phyloP scores from a whole-genome alignment of 2,329 filamentous ascomycete species.

The Colletotrichum musae region DNA sequence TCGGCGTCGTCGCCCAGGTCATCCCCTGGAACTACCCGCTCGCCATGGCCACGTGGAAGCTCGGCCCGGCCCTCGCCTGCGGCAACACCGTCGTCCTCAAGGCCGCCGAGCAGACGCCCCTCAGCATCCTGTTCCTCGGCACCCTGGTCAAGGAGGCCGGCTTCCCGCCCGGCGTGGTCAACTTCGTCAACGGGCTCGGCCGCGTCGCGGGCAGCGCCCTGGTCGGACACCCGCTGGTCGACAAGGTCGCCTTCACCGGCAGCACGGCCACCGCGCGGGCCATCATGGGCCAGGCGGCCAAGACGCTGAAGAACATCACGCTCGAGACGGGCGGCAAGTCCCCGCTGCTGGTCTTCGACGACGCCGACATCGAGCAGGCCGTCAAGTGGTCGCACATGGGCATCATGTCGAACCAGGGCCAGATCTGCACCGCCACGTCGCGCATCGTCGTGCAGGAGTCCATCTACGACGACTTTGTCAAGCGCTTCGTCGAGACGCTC shows the following conservation, averaged over 20 bases:
- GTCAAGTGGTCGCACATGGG: constrained; percentile 71
- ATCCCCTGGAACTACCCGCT: constrained; percentile 83
- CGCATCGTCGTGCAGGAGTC: constrained; percentile 76
- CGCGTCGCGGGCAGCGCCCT: constrained; percentile 78
- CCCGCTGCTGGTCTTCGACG: constrained; percentile 74
- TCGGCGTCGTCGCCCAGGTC: constrained; percentile 82
- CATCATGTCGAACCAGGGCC: constrained; percentile 74
- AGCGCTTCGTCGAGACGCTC: constrained; percentile 71
- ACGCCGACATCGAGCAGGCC: constrained; percentile 77
- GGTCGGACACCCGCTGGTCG: constrained; percentile 76
- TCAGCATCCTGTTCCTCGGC: constrained; percentile 76
- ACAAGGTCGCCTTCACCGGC: constrained; percentile 86
- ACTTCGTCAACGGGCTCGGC: constrained; percentile 81
- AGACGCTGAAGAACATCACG: constrained; percentile 76
- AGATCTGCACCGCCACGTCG: constrained; percentile 76
- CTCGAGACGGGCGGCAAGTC: constrained; percentile 79
- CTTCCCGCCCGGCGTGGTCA: constrained; percentile 84
- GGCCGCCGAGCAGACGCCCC: constrained; percentile 77
- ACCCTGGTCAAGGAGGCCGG: constrained; percentile 79
- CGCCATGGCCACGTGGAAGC: constrained; percentile 72
- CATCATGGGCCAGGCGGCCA: constrained; percentile 81
- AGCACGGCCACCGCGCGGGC: constrained; percentile 79
- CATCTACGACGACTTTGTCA: constrained; percentile 75
- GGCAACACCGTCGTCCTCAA: constrained; percentile 77
- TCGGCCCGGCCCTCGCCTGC: constrained; percentile 78